Percentiles rank a stretch among this genome's conserved stretches.
These are phyloP conservation scores for Kokia cookei DNA, from an alignment of 441 rosid species.

Conservation along the genomic window DNA sequence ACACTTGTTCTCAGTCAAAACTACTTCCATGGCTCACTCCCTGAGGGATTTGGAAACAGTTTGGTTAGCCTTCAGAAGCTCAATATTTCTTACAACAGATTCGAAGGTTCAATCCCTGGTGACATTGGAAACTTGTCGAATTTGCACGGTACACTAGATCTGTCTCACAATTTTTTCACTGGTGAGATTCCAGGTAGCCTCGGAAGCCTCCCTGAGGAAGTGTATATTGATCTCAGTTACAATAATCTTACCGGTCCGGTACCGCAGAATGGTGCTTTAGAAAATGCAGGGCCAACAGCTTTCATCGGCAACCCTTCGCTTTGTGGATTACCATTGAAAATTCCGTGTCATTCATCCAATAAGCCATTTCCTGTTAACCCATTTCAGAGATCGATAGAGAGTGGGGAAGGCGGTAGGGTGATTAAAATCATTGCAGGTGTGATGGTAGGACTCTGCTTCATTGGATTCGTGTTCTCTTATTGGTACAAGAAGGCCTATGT, in stretches of 20 bases:
- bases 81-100: slow-evolving; percentile 37
- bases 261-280: slow-evolving; percentile 29
- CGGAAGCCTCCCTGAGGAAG: slow-evolving; percentile 35
- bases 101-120: slow-evolving; percentile 34
- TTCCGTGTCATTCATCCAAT: slow-evolving; percentile 17
- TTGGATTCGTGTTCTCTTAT: slow-evolving; percentile 27
- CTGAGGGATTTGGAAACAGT: slow-evolving; percentile 25
- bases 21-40: slow-evolving; percentile 36
- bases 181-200: slow-evolving; percentile 46
- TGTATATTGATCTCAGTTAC: slow-evolving; percentile 48
- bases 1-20: slow-evolving; percentile 33
- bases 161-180: slow-evolving; percentile 50
- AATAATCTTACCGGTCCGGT: slow-evolving; percentile 48
- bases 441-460: slow-evolving; percentile 27
- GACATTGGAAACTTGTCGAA: slow-evolving; percentile 35
- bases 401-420: not conserved
- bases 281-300: slow-evolving; percentile 48
- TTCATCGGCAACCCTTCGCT: slow-evolving; percentile 43
- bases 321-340: slow-evolving; percentile 43
- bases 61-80: slow-evolving; percentile 28
- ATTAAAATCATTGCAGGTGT: slow-evolving; percentile 5
- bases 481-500: slow-evolving; percentile 18
- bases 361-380: slow-evolving; percentile 1
- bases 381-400: not conserved
- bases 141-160: slow-evolving; percentile 39